Percentiles rank a stretch among this genome's conserved stretches.
Conservation (phyloP, 2,329 filamentous ascomycete genomes). For the Eutypella sp. region DNA sequence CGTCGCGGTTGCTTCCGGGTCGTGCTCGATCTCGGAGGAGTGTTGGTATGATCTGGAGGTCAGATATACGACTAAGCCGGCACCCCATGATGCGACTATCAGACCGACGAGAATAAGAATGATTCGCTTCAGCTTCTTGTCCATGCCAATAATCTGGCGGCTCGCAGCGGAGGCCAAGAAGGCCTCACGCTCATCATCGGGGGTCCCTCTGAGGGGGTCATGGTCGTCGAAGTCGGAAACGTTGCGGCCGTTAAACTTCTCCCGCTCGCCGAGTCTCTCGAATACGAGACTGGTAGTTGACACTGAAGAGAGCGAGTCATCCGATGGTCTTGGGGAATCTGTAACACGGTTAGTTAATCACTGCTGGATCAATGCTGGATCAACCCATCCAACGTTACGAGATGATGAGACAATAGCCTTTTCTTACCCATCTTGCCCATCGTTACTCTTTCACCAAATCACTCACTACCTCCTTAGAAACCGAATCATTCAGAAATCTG, state of each 20-base stretch:
- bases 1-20: slow-evolving; percentile 58
- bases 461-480: background rate
- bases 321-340: slow-evolving; percentile 38
- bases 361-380: too few relatives aligned
- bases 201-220: slow-evolving; percentile 38
- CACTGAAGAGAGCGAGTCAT: slow-evolving; percentile 65
- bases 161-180: slow-evolving; percentile 40
- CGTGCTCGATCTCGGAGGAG: slow-evolving; percentile 57
- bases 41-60: slow-evolving; percentile 61
- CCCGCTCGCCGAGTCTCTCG: slow-evolving; percentile 63
- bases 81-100: slow-evolving; percentile 63
- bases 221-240: slow-evolving; percentile 39
- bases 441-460: too few relatives aligned
- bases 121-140: slow-evolving; percentile 58
- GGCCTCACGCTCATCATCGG: slow-evolving; percentile 44
- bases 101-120: slow-evolving; percentile 57
- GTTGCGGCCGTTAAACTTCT: slow-evolving; percentile 31
- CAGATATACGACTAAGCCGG: slow-evolving; percentile 64
- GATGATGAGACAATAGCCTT: too few relatives aligned
- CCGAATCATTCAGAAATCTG: background rate
- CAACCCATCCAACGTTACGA: too few relatives aligned
- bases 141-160: slow-evolving; percentile 50
- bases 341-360: slow-evolving; percentile 6
- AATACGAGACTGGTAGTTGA: slow-evolving; percentile 81
- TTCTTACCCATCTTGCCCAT: slow-evolving; percentile 1